Evolutionary conservation across 495 filamentous ascomycete species (phyloP), one percentile per base, ranked within the genome.

Genomic region (Xylaria acuta): DNA sequence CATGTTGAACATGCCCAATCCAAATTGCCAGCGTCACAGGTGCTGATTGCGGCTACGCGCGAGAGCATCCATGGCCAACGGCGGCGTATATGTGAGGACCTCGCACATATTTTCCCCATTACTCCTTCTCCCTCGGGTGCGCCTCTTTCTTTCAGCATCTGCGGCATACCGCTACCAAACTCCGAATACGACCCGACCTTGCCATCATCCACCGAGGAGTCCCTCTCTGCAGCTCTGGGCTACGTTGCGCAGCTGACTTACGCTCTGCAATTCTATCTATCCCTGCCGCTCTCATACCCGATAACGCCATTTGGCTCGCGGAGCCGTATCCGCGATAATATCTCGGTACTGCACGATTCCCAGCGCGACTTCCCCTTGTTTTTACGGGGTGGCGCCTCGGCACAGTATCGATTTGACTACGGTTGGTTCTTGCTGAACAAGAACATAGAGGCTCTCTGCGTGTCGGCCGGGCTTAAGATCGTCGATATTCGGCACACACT

Each of bases 371-470:
- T 93, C 78, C 96, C 95, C 2, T 86, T 99, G 0, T 94, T 93
- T 79, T 86, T 91, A 43, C 91, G 92, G 70, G 90, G 91, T 22
- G 84, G 84, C 18, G 83, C 80, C 1, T 90, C 89, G 16, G 90
- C 94, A 8, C 87, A 91, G 38, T 97, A 92, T 76, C 89, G 95
- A 12, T 97, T 98, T 77, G 95, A 98, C 73, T 99, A 98, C 82
- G 96, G 86, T 6, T 94, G 97, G 73, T 99, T 98, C 74, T 81
- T 98, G 14, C 84, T 99, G 5, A 98, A 98, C 81, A 95, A 97
- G 77, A 86, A 98, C 75, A 93, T 99, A 58, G 95, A 99, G 81
- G 86, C 92, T 51, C 84, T 99, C 38, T 92, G 94, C 72, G 88
- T 86, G 69, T 84, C 87, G n/a, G 88, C 92, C 69, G 92, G 91